Evolutionary conservation across 2,329 filamentous ascomycete species (phyloP), one percentile per base, ranked within the genome.

Genomic region (Teratosphaeria gauchensis): DNA sequence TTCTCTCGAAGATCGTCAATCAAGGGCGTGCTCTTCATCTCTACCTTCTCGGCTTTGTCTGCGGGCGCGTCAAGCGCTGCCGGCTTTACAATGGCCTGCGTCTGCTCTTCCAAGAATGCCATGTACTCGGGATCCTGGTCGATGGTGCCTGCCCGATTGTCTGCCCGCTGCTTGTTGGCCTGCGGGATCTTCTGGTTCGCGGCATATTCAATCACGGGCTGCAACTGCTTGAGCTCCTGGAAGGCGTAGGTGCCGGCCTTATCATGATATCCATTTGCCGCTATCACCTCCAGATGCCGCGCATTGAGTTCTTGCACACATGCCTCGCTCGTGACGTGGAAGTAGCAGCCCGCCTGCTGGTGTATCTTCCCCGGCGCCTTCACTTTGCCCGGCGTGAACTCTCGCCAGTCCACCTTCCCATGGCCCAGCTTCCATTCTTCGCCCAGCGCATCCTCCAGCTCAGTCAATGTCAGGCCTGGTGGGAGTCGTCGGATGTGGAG

Each of bases 41-140:
- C 79, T 21, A 38, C n/a, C 63, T 79, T 79, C 31, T 81, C 76
- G 4, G 70, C 63, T 51, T 67, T 81, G 3, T 80, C 73, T 33
- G 84, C 80, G 30, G 81, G 75, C 7, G 54, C 12, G 28, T 80
- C 80, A 0, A 72, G 60, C 7, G 77, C 73, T 9, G 76, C 68
- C 12, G 82, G 73, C 68, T 82, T 86, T n/a, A 75, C 74, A 61
- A 84, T 79, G 1, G 82, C 84, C 65, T 95, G 90, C 1, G 92
- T 95, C 53, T 97, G 81, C 57, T 84, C 88, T 72, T 95, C 89
- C 7, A 99, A 81, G 71, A 97, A 99, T 30, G 86, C 85, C 78
- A 96, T 95, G 67, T 96, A 99, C 66, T 97, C 94, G 0, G 90
- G 85, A 69, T 99, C 94, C 71, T 96, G 91, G 68, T 99, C 94